phyloP scores from a whole-genome alignment of 164 flowering plant species.

The Pachysandra terminalis region DNA sequence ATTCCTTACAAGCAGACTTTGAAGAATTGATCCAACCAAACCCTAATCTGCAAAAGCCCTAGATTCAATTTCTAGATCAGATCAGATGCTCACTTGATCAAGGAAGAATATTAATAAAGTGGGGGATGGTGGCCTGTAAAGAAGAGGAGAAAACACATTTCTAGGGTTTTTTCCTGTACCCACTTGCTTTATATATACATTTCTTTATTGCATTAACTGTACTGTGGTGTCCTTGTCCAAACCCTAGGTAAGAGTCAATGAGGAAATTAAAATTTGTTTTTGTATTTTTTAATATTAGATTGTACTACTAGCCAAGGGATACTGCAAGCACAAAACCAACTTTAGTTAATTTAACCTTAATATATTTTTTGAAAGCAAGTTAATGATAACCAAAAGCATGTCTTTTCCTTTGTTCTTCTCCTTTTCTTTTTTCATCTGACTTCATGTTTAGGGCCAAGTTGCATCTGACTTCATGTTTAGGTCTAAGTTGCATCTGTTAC shows the following conservation, averaged over 20 bases:
- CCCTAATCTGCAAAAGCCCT: conserved; percentile 10
- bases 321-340: conserved; percentile 1
- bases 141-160: background rate
- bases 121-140: conserved; percentile 8
- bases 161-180: conserved; percentile 10
- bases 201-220: background rate
- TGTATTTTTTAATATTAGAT: background rate
- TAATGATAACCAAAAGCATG: conserved; percentile 1
- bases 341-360: background rate
- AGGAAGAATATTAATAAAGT: conserved; percentile 14
- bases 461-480: conserved; percentile 3
- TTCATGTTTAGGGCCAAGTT: too few species aligned
- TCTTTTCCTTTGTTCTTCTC: conserved; percentile 7
- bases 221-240: conserved; percentile 8
- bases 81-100: conserved; percentile 20
- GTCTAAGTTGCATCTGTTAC: too few species aligned
- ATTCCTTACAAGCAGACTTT: conserved; percentile 1
- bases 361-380: background rate
- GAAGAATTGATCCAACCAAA: conserved; percentile 16
- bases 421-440: background rate
- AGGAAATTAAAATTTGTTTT: background rate
- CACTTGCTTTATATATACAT: conserved; percentile 9
- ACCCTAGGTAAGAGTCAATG: conserved; percentile 2
- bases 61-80: conserved; percentile 10
- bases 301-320: background rate